Evolutionary conservation across 2,329 filamentous ascomycete species (phyloP), one percentile per base, ranked within the genome.

Genomic region (Bimuria novae-zelandiae): DNA sequence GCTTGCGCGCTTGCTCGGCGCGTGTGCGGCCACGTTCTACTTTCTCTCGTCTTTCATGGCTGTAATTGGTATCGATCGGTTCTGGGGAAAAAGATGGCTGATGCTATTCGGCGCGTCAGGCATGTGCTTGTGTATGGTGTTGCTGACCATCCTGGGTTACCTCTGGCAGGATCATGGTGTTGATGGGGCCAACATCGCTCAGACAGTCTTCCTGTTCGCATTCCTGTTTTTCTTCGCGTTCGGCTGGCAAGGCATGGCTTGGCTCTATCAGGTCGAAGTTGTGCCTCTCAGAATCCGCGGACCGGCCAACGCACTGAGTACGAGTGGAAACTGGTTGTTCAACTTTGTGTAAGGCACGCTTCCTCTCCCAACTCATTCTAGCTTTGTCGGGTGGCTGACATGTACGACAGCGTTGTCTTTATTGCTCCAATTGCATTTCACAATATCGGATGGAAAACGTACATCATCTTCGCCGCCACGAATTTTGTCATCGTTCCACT

Each of bases 221-320:
- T 94, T 91, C 80, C 91, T 95, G 78, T 90, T 90, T 80, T 94
- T 88, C 81, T 96, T 96, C 71, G 91, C 90, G 52, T 86, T 84
- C 56, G 95, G 90, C 59, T 95, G 90, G 91, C 82, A 63, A 80
- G 82, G 83, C 73, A 81, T 66, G 83, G 94, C 69, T 88, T 94
- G 70, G 70, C 52, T 72, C 7, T 77, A 76, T 39, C 70, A 70
- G 66, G 91, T 91, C 69, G 91, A 96, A 79, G 88, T 94, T 74
- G 95, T 89, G 81, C 90, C 91, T 48, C 83, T 96, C 51, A 89
- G 89, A 57, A 92, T 96, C 76, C 89, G 92, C 68, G 89, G 91
- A 21, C 89, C 90, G 56, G 91, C 91, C 77, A 90, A 96, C 55
- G 91, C 84, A 63, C 82, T 96, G 37, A 92, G 90, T 43, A 95